Evolutionary conservation across 2,329 filamentous ascomycete genomes (phyloP), one percentile per base, ranked within the genome.

Genomic region (Annulohypoxylon truncatum): DNA sequence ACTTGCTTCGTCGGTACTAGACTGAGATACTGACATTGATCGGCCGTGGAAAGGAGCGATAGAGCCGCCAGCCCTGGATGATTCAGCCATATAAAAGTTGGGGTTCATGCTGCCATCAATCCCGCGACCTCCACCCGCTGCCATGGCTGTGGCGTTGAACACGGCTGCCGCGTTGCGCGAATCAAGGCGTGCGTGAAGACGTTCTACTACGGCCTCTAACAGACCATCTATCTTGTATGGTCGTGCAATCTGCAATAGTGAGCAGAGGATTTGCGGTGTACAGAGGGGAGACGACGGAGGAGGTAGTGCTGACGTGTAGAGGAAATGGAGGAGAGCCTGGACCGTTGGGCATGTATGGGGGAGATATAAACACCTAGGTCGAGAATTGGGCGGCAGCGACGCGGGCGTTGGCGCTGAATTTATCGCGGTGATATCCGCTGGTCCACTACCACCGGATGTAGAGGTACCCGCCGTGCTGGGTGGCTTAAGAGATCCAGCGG

Each of bases 101-200:
- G 88, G 89, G 72, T 89, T 89, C 28, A 89, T 79, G 1, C 82
- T 83, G 35, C 85, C 92, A 56, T 91, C 90, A 26, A 95, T 92
- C 50, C 92, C 92, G 50, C 94, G 89, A 0, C 96, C 96, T 24
- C 96, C 94, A 9, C 96, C 96, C 1, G 96, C 96, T 0, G 94
- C 96, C 96, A 98, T 98, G 56, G 96, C 96, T 0, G 95, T 96
- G 0, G 96, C 96, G 71, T 99, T 99, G 83, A 99, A 99, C 0
- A 99, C 94, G 4, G 96, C 96, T 0, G 96, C 96, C 0, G 96
- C 95, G 72, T 98, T 99, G 48, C 95, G 88, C 50, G 93, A 96
- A 77, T 99, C 96, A 3, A 99, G 87, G 0, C 96, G 87, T 28
- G 92, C 87, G 75, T 99, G 96, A 0, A 99, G 84, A 6, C 95